Evolutionary conservation across 2,329 filamentous ascomycete genomes (phyloP), one percentile per base, ranked within the genome.

Genomic region (Cladophialophora psammophila): DNA sequence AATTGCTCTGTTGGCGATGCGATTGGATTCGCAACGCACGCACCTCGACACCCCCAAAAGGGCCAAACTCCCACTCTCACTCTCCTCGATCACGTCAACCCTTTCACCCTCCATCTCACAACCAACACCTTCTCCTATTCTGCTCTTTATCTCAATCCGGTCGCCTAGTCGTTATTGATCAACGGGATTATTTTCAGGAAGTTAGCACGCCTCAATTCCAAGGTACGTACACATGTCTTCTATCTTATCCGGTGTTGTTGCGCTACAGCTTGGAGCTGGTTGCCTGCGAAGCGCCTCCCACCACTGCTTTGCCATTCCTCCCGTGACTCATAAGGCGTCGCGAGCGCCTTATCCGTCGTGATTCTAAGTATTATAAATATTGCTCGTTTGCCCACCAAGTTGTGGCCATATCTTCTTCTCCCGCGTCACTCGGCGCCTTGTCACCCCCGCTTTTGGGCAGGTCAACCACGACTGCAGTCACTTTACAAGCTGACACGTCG

Each of bases 211-310:
- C 38, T 62, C 20, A 31, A 59, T 67, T 52, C 20, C 63, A 61
- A 72, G 70, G 70, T 73, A 73, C 45, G 72, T 69, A 48, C 40
- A 65, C 54, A 67, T 62, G 59, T 60, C 52, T 48, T 32, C 63
- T 36, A 34, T 52, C 64, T 66, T 65, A 71, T 69, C 67, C 52
- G 38, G 40, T 32, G 52, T 58, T 38, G 35, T 58, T 34, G 52
- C 40, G 32, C 45, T 35, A 54, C 58, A 6, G 35, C 60, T 53
- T 58, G 54, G 52, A 61, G 48, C 61, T 63, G 42, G 67, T 31
- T 73, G 71, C 69, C 70, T 72, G 55, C 62, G 53, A 45, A 48
- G 52, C 59, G 62, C 61, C 59, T 59, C 34, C 62, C 53, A 65
- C 71, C 55, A 40, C 60, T 57, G 52, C 35, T 42, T 67, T 67